Evolutionary conservation across 2,329 filamentous ascomycete species (phyloP).

Genomic region (Thelonectria blattea): DNA sequence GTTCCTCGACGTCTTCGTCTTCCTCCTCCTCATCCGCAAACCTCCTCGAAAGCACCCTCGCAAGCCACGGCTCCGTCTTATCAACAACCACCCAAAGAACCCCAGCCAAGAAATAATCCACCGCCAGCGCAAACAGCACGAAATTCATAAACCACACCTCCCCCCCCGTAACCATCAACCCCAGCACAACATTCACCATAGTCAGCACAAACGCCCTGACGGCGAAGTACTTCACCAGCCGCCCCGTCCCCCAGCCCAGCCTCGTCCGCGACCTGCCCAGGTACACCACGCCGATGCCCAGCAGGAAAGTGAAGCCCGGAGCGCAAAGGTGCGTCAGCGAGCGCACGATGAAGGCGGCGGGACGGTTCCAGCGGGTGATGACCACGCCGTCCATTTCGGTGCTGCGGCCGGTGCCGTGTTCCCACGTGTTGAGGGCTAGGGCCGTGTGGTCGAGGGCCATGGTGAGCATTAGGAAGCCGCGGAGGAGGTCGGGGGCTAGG

Average conservation of each 20-base stretch:
- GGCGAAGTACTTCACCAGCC: conserved; percentile 48
- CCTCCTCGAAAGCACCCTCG: conserved; percentile 31
- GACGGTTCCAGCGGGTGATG: conserved; percentile 47
- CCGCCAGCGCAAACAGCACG: conserved; percentile 51
- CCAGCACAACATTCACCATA: conserved; percentile 41
- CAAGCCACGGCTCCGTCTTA: conserved; percentile 43
- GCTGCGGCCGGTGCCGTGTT: conserved; percentile 47
- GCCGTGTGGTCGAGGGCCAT: conserved; percentile 54
- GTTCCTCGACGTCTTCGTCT: conserved; percentile 38
- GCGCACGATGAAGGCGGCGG: conserved; percentile 47
- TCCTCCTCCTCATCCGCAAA: conserved; percentile 23
- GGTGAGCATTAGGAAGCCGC: conserved; percentile 51
- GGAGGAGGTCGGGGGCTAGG: conserved; percentile 52
- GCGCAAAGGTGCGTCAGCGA: conserved; percentile 53
- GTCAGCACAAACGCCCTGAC: conserved; percentile 46
- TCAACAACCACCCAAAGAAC: conserved; percentile 48
- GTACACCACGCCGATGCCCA: conserved; percentile 54
- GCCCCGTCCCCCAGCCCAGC: conserved; percentile 46
- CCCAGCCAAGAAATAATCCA: conserved; percentile 53
- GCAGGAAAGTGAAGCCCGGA: conserved; percentile 52
- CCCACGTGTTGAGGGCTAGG: conserved; percentile 49
- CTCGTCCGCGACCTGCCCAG: conserved; percentile 49
- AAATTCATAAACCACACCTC: conserved; percentile 51
- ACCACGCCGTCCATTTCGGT: conserved; percentile 45
- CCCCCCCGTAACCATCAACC: conserved; percentile 42